Conservation (phyloP, 2,329 filamentous ascomycete species). For the Cladobotryum protrusum region DNA sequence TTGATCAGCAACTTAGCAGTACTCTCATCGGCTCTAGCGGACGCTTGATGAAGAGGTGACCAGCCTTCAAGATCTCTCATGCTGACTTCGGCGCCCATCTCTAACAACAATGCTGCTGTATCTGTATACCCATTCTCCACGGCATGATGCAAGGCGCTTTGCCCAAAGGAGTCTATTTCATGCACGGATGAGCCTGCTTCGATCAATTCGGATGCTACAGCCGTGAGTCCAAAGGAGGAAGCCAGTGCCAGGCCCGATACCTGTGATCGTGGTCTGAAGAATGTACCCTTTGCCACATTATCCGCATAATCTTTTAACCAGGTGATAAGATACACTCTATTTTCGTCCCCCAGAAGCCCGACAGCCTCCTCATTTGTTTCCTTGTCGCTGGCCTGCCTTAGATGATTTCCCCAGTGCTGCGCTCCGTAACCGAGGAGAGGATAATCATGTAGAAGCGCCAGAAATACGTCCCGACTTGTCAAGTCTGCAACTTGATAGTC, state of each 20-base stretch:
- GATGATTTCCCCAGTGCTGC: too few relatives aligned
- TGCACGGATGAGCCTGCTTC: not conserved
- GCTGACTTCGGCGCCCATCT: not conserved
- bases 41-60: slow-evolving; percentile 1
- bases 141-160: not conserved
- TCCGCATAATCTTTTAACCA: not conserved
- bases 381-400: slow-evolving; percentile 20
- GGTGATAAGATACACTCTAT: not conserved
- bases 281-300: not conserved
- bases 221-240: not conserved
- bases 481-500: too few relatives aligned
- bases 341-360: too few relatives aligned
- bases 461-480: too few relatives aligned
- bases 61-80: not conserved
- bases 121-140: not conserved
- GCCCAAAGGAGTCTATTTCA: not conserved
- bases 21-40: not conserved
- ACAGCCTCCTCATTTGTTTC: slow-evolving; percentile 10
- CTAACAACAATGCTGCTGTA: not conserved
- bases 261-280: not conserved
- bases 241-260: not conserved
- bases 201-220: not conserved
- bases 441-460: too few relatives aligned
- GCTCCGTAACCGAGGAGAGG: too few relatives aligned
- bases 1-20: too few relatives aligned